These are phyloP conservation scores for Raphidocelis subcapitata DNA, from an alignment of 139 green algal genomes.

Conservation along the genomic window DNA sequence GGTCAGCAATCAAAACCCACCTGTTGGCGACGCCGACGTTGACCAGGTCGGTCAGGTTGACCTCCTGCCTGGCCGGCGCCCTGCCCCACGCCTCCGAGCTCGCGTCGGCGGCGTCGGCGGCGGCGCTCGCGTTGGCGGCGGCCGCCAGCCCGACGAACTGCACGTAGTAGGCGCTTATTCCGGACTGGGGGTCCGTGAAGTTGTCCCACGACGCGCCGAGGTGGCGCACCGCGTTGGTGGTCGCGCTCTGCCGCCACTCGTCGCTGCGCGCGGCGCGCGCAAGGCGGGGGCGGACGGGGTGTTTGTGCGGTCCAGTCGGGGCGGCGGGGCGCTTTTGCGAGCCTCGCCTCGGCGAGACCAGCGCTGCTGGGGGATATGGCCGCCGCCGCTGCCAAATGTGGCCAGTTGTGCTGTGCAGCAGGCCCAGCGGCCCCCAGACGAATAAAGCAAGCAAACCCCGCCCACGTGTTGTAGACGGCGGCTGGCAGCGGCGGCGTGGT, in stretches of 20 bases:
- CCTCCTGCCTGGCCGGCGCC: neutral
- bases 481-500: constrained; percentile 26
- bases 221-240: neutral
- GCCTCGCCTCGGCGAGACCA: too few relatives aligned
- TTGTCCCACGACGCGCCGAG: constrained; percentile 50
- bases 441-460: too few relatives aligned
- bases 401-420: too few relatives aligned
- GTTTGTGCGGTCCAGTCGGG: neutral
- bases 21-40: neutral
- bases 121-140: too few relatives aligned
- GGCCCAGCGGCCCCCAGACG: too few relatives aligned
- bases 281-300: neutral
- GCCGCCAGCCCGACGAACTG: constrained; percentile 41
- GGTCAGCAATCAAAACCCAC: too few relatives aligned
- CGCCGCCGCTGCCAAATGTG: too few relatives aligned
- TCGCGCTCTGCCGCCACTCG: neutral
- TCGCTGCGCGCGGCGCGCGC: neutral
- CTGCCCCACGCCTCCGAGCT: too few relatives aligned
- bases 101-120: too few relatives aligned
- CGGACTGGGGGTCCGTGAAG: constrained; percentile 44
- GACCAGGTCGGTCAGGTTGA: neutral
- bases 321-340: neutral
- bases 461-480: constrained; percentile 34
- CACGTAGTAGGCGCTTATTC: constrained; percentile 17
- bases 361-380: too few relatives aligned